Base-by-base conservation (phyloP, 2,329 filamentous ascomycete genomes). In the Botrytis aclada region DNA sequence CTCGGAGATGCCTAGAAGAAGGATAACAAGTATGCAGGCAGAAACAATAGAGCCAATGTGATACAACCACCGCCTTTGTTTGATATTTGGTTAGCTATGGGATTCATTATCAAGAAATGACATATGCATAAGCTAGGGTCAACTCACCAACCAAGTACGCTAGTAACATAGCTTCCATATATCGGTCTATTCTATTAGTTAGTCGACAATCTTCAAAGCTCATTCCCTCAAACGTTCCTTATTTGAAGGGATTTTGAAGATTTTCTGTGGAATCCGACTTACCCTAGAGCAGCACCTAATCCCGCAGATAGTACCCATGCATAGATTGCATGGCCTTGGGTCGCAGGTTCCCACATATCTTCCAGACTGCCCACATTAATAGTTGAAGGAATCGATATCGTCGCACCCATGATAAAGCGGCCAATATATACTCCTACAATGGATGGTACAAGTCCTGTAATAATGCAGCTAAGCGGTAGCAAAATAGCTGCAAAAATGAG, bases 341-440 rank as follows among this genome's bases (percentile, higher is more conserved):
- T 80, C 71, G 81, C 80, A 2, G 82, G 80, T 72, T 85, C 83
- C 79, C 83, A 86, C 77, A 87, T 82, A 74, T 87, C 85, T 73
- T 87, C 85, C 45, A 86, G 81, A 67, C 83, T 85, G 1, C 85
- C 85, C 0, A 83, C 81, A 14, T 84, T 82, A 9, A 86, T 84
- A 34, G 84, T 83, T 0, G 84, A 82, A 2, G 85, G 85, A 20
- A 86, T 82, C 6, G 85, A 84, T 0, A 85, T 85, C 16, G 84
- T 77, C 8, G 85, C 75, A 0, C 85, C 86, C 5, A 83, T 82
- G 7, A 84, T 34, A 51, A 85, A 81, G 9, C 85, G 81, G 37
- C 84, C 83, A 3, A 84, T 61, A n/a, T 83, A 76, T 2, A 84
- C 81, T 0, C 79, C 81, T 1, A 80, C 74, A 3, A 85, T 72